Conservation (phyloP, 2,329 filamentous ascomycete species). For the Fusarium burgessii region DNA sequence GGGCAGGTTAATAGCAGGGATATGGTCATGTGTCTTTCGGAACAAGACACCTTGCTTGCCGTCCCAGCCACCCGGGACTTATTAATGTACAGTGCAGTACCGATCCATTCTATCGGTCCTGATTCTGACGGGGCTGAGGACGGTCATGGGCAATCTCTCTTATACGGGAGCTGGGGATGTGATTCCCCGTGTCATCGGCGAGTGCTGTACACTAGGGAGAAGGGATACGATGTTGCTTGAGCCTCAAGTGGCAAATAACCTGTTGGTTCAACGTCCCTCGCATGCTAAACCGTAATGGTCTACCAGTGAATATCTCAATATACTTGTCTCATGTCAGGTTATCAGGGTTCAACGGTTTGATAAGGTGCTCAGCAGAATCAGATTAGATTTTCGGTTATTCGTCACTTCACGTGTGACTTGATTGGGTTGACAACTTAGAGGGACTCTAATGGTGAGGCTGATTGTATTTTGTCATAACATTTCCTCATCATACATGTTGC, state of each 20-base stretch:
- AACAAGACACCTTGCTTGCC: constrained; percentile 28
- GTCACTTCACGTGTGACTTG: not conserved
- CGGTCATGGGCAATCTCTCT: constrained; percentile 22
- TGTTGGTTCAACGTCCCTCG: not conserved
- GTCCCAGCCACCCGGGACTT: constrained; percentile 39
- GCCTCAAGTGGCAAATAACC: constrained; percentile 10
- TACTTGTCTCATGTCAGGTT: constrained; percentile 1
- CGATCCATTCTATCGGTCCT: constrained; percentile 23
- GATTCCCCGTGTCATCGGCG: constrained; percentile 11
- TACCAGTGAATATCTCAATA: constrained; percentile 1
- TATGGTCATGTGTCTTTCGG: constrained; percentile 10
- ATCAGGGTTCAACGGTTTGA: not conserved
- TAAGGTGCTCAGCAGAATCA: not conserved
- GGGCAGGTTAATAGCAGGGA: not conserved
- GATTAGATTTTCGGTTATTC: not conserved
- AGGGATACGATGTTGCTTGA: constrained; percentile 7
- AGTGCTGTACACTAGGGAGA: constrained; percentile 2
- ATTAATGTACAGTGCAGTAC: constrained; percentile 23
- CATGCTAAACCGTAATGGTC: constrained; percentile 3
- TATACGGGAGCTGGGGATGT: constrained; percentile 11
- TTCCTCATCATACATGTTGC: no score
- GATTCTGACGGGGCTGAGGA: not conserved
- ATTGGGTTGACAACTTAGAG: not conserved
- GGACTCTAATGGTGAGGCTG: not conserved
- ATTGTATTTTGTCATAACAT: not conserved